Base-by-base conservation (phyloP, 495 filamentous ascomycete species). In the Lasiosphaeria ovina region DNA sequence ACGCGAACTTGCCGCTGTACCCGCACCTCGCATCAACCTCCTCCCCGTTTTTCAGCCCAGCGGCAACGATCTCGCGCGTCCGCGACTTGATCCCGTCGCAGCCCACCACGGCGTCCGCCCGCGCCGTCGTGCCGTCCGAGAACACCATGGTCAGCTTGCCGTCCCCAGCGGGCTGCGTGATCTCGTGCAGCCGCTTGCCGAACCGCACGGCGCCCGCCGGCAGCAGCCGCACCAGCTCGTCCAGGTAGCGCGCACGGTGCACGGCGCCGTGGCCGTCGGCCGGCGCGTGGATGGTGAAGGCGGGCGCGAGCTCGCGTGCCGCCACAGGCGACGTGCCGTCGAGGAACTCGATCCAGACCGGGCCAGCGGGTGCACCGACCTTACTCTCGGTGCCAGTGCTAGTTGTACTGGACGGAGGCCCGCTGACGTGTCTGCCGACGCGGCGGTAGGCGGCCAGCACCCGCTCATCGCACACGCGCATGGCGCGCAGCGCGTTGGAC, bases 191-290 rank as follows among this genome's bases (percentile, higher is more conserved):
- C 14, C 69, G 69, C 65, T 84, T 83, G 14, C 80, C 73, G 63
- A 85, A 83, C 47, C 17, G 17, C 11, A 75, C 69, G 1, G 75
- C 67, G 2, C 72, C 80, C 3, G 66, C 59, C 5, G 85, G 85
- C 24, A 88, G 61, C 32, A 87, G 52, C 31, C 72, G 75, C 2
- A 85, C 80, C 35, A 90, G 65, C 55, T 83, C 81, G 60, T 86
- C 82, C 7, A 88, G 66, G 59, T 86, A 87, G 48, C 81, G 74
- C 3, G 85, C 84, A 9, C 87, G 71, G 49, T 86, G 81, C 31
- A 82, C 81, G 4, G 72, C 76, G 12, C 59, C 74, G 53, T 52
- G 60, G 3, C 60, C 65, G 24, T 66, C 61, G 33, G n/a, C 24
- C 36, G 57, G 59, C 31, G 70, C 68, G 4, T 45, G 3, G 0